Percentiles rank a stretch among this genome's conserved stretches.
Conservation (phyloP, 2,329 filamentous ascomycete species). For the Pyrenophora graminea region DNA sequence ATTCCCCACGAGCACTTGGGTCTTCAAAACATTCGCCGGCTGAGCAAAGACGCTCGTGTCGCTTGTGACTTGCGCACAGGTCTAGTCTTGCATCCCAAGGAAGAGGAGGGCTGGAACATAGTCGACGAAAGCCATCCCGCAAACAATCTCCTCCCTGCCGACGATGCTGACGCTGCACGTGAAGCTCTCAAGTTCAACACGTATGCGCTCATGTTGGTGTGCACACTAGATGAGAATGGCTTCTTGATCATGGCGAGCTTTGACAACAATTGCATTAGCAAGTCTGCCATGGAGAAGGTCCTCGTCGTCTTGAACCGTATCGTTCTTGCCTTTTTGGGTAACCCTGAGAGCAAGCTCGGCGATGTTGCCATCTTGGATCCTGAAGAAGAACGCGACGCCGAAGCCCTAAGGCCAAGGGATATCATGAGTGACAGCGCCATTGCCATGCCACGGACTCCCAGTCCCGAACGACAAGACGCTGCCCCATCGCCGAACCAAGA, state of each 20-base stretch:
- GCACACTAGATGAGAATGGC: conserved; percentile 60
- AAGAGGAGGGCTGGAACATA: conserved; percentile 28
- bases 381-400: conserved; percentile 36
- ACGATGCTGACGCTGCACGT: conserved; percentile 61
- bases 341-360: conserved; percentile 39
- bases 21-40: conserved; percentile 61
- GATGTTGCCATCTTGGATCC: conserved; percentile 35
- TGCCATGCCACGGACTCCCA: conserved; percentile 18
- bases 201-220: conserved; percentile 69
- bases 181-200: conserved; percentile 63
- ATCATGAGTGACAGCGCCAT: conserved; percentile 28
- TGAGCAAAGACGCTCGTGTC: conserved; percentile 41
- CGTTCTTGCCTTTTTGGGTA: conserved; percentile 55
- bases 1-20: conserved; percentile 69
- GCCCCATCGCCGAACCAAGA: conserved; percentile 29
- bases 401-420: conserved; percentile 29
- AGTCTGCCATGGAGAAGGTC: conserved; percentile 58
- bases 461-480: conserved; percentile 1
- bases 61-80: conserved; percentile 45
- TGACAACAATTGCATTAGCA: conserved; percentile 63
- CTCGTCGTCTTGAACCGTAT: conserved; percentile 58
- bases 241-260: conserved; percentile 67
- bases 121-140: conserved; percentile 47
- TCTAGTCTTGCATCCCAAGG: conserved; percentile 46
- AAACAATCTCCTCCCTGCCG: conserved; percentile 59